Evolutionary conservation across 768 basidiomycete species (phyloP), one percentile per base, ranked within the genome.

Genomic region (Dacryopinax spathularia): DNA sequence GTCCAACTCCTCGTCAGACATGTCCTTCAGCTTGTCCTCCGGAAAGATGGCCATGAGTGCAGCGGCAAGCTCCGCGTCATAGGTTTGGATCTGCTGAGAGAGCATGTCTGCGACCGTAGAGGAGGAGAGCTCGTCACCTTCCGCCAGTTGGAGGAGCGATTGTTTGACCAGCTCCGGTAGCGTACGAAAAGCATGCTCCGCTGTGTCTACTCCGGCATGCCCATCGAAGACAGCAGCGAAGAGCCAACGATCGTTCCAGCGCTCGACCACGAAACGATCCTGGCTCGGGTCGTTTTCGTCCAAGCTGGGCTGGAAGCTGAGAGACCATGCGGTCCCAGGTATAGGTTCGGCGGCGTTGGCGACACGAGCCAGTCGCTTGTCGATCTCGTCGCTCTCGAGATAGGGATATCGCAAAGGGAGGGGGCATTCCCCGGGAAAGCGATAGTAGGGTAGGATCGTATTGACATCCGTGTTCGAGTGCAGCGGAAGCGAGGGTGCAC

Each of bases 211-310:
- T 33, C 85, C 85, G 25, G 85, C 77, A 71, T 87, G 85, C 59
- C 85, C 85, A 71, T 87, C 85, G 68, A 87, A 87, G 34, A 87
- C 84, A 56, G 83, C 85, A 1, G 83, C 84, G 66, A 87, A 77
- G n/a, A 78, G 76, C 85, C 85, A 87, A 60, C 75, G 72, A 33
- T 76, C 79, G 15, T 82, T 85, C 63, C 85, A 75, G 68, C 79
- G 78, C 7, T 80, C 80, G 63, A 84, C 78, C 33, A 84, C 78
- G 66, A 84, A 84, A 63, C 85, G 78, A 68, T 87, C 85, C 73
- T 87, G 85, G 0, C 82, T 85, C 65, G 71, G 68, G 25, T 73
- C 70, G 34, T 72, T 75, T 20, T 79, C 77, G 9, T 72, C 75
- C 0, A 76, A 74, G 35, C 81, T 84, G 2, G 85, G 85, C 66